Evolutionary conservation across 148 eudicot species (phyloP).

Genomic region (Pouteria glomerata): DNA sequence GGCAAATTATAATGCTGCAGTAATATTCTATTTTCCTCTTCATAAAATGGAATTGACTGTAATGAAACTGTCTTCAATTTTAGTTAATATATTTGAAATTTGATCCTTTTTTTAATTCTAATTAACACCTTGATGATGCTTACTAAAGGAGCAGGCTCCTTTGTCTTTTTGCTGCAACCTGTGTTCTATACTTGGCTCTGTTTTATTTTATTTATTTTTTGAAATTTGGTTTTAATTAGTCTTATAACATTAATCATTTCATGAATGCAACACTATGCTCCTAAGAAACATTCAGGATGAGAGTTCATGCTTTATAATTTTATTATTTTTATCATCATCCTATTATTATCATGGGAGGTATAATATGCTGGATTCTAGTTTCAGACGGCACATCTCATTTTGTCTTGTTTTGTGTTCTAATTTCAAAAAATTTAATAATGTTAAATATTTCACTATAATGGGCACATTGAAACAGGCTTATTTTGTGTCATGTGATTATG

Average conservation of each 20-base stretch:
- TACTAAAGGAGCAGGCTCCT: background rate
- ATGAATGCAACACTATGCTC: background rate
- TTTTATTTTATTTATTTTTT: background rate
- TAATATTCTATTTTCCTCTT: background rate
- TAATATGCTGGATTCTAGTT: background rate
- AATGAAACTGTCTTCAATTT: background rate
- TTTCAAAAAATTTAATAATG: too few species aligned
- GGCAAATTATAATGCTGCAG: background rate
- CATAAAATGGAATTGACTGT: background rate
- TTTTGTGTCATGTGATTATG: background rate
- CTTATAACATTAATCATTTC: background rate
- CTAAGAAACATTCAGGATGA: background rate
- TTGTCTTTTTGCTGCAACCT: background rate
- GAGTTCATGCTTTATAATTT: background rate
- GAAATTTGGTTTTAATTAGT: background rate
- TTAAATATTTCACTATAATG: too few species aligned
- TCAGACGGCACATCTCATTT: background rate
- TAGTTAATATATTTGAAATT: background rate
- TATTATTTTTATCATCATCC: background rate
- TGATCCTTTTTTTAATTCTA: background rate
- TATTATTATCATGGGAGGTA: background rate
- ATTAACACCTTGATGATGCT: background rate
- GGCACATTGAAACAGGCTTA: too few species aligned
- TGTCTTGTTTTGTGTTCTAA: background rate
- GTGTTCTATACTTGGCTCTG: background rate